phyloP scores from a whole-genome alignment of 352 stramenopile genomes.

The Phytopythium mirpurense region DNA sequence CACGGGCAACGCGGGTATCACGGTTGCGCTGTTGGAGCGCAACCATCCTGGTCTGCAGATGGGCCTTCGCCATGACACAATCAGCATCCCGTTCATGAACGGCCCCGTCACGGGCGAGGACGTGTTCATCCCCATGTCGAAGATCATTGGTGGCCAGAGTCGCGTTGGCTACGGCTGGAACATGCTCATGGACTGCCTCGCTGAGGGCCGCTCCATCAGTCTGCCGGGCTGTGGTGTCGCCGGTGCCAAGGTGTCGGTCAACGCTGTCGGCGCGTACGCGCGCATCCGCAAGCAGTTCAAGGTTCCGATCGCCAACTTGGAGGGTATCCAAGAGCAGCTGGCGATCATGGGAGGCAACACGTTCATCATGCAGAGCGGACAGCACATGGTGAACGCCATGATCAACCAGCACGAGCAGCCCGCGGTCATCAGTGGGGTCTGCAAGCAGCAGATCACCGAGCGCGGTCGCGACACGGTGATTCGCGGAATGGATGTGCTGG shows the following conservation, averaged over 20 bases:
- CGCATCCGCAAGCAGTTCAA: constrained; percentile 98
- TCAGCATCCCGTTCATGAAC: constrained; percentile 98
- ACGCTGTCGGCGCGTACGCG: constrained; percentile 93
- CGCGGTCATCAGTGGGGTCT: constrained; percentile 97
- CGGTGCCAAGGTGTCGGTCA: constrained; percentile 88
- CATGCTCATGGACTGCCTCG: constrained; percentile 99
- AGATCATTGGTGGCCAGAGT: constrained; percentile 96
- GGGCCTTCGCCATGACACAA: constrained; percentile 94
- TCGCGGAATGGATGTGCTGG: constrained; percentile 96
- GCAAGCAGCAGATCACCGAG: constrained; percentile 99
- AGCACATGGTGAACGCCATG: constrained; percentile 98
- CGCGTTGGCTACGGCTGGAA: constrained; percentile 97
- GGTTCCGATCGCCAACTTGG: constrained; percentile 97
- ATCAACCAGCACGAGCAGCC: constrained; percentile 98
- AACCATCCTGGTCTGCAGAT: constrained; percentile 94
- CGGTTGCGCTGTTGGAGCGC: constrained; percentile 94
- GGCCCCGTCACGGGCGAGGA: constrained; percentile 95
- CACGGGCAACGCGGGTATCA: constrained; percentile 93
- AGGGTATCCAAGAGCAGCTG: constrained; percentile 97
- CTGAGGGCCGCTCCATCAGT: constrained; percentile 95
- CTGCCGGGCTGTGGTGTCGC: constrained; percentile 94
- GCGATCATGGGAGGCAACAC: constrained; percentile 90
- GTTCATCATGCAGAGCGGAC: constrained; percentile 94
- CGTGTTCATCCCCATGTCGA: constrained; percentile 98
- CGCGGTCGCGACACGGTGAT: constrained; percentile 94